These are phyloP conservation scores for Golubevia pallescens DNA, from an alignment of 1,284 basidiomycete species.

Conservation along the genomic window DNA sequence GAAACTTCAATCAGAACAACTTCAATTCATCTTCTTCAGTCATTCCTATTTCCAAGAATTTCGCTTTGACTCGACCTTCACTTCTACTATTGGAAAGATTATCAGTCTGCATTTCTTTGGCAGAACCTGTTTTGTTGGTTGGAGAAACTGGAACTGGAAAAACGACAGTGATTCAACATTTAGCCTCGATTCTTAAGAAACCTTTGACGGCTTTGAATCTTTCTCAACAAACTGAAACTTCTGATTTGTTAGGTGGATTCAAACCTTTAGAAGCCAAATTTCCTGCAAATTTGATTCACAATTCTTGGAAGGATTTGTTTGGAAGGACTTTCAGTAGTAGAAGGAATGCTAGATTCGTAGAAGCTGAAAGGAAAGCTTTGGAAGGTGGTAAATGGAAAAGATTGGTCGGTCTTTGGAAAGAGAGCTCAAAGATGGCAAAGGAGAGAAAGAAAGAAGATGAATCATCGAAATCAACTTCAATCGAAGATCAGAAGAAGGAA, in stretches of 20 bases:
- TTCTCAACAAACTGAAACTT: conserved; percentile 94
- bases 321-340: conserved; percentile 84
- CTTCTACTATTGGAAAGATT: conserved; percentile 81
- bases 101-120: conserved; percentile 74
- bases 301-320: conserved; percentile 82
- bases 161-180: conserved; percentile 87
- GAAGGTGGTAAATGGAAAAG: conserved; percentile 84
- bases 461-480: too few relatives aligned
- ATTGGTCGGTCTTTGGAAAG: conserved; percentile 82
- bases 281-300: conserved; percentile 77
- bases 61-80: conserved; percentile 88
- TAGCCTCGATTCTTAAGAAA: conserved; percentile 79
- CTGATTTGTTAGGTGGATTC: conserved; percentile 92
- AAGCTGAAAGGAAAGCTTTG: conserved; percentile 82
- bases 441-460: conserved; percentile 67
- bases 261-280: conserved; percentile 81
- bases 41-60: conserved; percentile 65
- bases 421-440: conserved; percentile 71
- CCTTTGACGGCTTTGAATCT: conserved; percentile 88
- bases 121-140: conserved; percentile 87
- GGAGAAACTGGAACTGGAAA: conserved; percentile 99
- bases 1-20: background rate
- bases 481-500: too few relatives aligned
- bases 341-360: conserved; percentile 87
- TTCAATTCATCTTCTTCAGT: conserved; percentile 12